Evolutionary conservation across 2,329 filamentous ascomycete genomes (phyloP).

Genomic region (Alternaria metachromatica): DNA sequence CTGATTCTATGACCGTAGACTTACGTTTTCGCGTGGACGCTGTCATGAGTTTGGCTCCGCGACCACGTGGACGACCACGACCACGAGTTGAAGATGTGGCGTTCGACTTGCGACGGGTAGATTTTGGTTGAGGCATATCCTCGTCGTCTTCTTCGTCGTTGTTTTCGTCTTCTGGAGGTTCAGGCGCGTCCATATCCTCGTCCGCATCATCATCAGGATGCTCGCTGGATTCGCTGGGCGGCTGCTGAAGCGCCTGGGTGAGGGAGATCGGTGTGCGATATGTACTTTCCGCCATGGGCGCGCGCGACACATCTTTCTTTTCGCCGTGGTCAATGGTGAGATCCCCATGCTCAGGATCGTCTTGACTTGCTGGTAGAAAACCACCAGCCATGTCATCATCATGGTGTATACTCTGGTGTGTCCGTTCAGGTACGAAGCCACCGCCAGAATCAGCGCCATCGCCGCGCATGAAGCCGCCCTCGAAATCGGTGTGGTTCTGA

Average conservation of each 20-base stretch:
- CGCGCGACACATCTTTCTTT: constrained; percentile 5
- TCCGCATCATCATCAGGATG: neutral
- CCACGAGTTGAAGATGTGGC: neutral
- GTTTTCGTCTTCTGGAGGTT: constrained; percentile 52
- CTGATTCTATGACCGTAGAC: constrained; percentile 2
- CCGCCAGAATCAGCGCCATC: constrained; percentile 18
- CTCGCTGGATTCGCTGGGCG: constrained; percentile 4
- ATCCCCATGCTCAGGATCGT: constrained; percentile 38
- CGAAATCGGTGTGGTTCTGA: constrained; percentile 42
- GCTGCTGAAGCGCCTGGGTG: constrained; percentile 36
- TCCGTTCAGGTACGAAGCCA: constrained; percentile 25
- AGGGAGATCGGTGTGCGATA: constrained; percentile 47
- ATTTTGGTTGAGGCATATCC: constrained; percentile 3
- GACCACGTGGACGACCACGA: constrained; percentile 1
- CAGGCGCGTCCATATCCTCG: constrained; percentile 1
- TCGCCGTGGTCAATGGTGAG: constrained; percentile 45
- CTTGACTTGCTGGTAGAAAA: constrained; percentile 49
- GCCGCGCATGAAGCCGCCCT: constrained; percentile 52
- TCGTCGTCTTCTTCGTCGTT: constrained; percentile 49
- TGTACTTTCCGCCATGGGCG: constrained; percentile 12
- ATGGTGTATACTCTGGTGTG: neutral
- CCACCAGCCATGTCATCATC: constrained; percentile 43
- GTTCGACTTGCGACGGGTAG: constrained; percentile 17
- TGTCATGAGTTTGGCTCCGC: constrained; percentile 12
- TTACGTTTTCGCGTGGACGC: constrained; percentile 15